Conservation (phyloP, 1,284 basidiomycete species). For the Apiotrichum domesticum region DNA sequence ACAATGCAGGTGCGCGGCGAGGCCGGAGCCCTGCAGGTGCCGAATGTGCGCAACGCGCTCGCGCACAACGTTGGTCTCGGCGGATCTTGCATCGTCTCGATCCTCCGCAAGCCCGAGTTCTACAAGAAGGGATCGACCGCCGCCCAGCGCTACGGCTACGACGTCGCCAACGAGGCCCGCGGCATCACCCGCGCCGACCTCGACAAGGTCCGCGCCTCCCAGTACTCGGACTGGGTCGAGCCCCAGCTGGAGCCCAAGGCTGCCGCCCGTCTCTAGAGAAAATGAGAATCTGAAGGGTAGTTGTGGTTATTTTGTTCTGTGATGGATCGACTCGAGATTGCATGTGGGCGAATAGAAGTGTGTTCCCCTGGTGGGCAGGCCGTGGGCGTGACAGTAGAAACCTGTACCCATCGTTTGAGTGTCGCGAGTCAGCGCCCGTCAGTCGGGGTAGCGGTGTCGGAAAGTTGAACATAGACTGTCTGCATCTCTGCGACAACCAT, state of each 20-base stretch:
- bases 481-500: no score
- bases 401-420: no score
- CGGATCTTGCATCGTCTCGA: conserved; percentile 14
- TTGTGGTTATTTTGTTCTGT: background rate
- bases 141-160: conserved; percentile 12
- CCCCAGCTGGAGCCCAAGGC: background rate
- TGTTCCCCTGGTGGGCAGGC: no score
- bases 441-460: no score
- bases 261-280: background rate
- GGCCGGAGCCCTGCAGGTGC: conserved; percentile 16
- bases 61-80: conserved; percentile 20
- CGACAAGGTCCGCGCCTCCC: conserved; percentile 11
- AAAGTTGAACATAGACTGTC: no score
- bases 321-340: no score
- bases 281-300: background rate
- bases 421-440: no score
- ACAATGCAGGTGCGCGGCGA: conserved; percentile 18
- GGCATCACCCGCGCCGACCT: conserved; percentile 12
- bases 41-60: conserved; percentile 16
- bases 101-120: conserved; percentile 15
- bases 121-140: conserved; percentile 13
- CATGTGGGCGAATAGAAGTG: no score
- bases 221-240: conserved; percentile 9
- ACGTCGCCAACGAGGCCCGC: conserved; percentile 15
- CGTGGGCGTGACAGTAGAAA: no score